Evolutionary conservation across 129 eudicot species (phyloP).

Genomic region (Lonicera japonica): DNA sequence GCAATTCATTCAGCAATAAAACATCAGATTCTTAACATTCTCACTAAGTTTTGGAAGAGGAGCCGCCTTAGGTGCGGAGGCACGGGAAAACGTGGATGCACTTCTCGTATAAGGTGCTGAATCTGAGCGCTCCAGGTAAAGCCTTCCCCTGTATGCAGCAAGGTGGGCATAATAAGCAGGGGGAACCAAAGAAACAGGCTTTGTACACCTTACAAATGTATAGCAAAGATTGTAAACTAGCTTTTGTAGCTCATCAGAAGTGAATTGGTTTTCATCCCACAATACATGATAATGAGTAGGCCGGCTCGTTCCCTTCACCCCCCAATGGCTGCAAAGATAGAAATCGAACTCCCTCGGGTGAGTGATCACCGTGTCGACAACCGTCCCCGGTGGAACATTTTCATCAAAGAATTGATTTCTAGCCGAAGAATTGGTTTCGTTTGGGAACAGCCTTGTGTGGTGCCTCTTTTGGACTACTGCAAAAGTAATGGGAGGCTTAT

Average conservation of each 20-base stretch:
- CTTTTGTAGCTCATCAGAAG: constrained; percentile 83
- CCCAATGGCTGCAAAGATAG: constrained; percentile 96
- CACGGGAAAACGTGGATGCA: constrained; percentile 27
- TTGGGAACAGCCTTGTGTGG: constrained; percentile 80
- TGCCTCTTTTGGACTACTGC: constrained; percentile 92
- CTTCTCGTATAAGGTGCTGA: constrained; percentile 8
- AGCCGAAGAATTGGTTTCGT: constrained; percentile 19
- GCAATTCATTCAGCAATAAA: constrained; percentile 76
- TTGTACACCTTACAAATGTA: constrained; percentile 92
- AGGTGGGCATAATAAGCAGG: constrained; percentile 94
- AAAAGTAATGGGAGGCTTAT: constrained; percentile 78
- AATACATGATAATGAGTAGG: constrained; percentile 80
- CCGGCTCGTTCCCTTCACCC: constrained; percentile 84
- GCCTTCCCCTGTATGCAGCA: constrained; percentile 89
- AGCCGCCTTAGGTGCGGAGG: constrained; percentile 44
- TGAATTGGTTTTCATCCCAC: constrained; percentile 80
- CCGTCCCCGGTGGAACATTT: constrained; percentile 90
- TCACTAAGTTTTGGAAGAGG: constrained; percentile 83
- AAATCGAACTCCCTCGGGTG: constrained; percentile 89
- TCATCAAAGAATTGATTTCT: constrained; percentile 35
- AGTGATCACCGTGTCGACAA: constrained; percentile 79
- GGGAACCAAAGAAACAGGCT: constrained; percentile 96
- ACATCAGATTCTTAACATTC: constrained; percentile 82
- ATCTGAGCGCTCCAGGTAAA: constrained; percentile 65
- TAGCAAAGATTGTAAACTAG: constrained; percentile 81